Base-by-base conservation (phyloP, 139 green algal genomes). In the Pleodorina starrii region DNA sequence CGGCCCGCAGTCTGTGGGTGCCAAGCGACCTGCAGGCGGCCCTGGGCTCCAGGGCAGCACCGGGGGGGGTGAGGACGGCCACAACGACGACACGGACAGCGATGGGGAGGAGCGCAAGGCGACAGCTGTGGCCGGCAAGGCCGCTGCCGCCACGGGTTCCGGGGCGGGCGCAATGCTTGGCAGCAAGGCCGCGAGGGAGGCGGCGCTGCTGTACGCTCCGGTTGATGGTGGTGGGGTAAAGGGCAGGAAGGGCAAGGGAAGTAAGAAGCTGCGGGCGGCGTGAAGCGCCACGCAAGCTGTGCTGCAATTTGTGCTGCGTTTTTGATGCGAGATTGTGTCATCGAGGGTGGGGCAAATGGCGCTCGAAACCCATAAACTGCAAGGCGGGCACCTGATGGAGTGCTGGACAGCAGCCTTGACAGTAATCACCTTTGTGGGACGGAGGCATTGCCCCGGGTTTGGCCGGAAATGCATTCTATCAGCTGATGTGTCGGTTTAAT, bases 201-300 rank as follows among this genome's bases (percentile, higher is more conserved):
- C 48, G 76, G 76, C 48, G 48, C 76, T 84, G 7, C 32, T 84
- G 48, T 84, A 71, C 48, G 76, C 76, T 32, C 76, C 76, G 35
- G 76, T 84, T 5, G 76, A 54, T 7, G 19, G 32, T 12, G 48
- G 11, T 7, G 50, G 48, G 48, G 57, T 42, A 54, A 84, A 42
- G 23, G 29, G 44, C 44, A 82, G 71, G 76, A 84, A 84, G 48
- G 46, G 44, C 32, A 66, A 66, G 54, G 54, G 54, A 66, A 66
- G 17, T 60, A 83, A 69, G 48, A 82, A 63, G 44, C 11, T 32
- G 36, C 35, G 16, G 66, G 59, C 59, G 16, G 23, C 59, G 59
- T n/a, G n/a, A n/a, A n/a, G n/a, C n/a, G n/a, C n/a, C n/a, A n/a
- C n/a, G n/a, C n/a, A n/a, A n/a, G n/a, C n/a, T n/a, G n/a, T n/a